Conservation (phyloP, 139 green algal species). For the Haematococcus lacustris region DNA sequence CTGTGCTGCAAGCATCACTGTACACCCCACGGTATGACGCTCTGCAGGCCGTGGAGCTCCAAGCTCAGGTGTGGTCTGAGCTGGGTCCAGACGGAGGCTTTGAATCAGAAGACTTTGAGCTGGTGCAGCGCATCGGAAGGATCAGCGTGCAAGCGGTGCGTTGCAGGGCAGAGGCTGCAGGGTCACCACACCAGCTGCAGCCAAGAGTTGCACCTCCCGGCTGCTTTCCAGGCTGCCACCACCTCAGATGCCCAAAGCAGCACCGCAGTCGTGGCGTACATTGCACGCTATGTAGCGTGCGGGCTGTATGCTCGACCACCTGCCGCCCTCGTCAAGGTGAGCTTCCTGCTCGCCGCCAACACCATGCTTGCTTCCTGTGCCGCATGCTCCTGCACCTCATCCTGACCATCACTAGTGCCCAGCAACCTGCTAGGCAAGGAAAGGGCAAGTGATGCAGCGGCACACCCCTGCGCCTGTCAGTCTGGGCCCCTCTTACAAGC, state of each 20-base stretch:
- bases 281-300: constrained; percentile 42
- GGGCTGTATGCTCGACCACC: constrained; percentile 54
- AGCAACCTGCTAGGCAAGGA: no score
- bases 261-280: constrained; percentile 64
- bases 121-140: constrained; percentile 53
- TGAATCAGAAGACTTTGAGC: constrained; percentile 53
- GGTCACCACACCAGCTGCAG: not conserved
- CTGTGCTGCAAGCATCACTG: not conserved
- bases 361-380: not conserved
- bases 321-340: constrained; percentile 38
- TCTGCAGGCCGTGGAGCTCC: constrained; percentile 12
- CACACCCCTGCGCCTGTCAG: not conserved
- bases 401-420: no score
- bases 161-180: not conserved
- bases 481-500: not conserved
- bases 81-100: constrained; percentile 55
- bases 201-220: not conserved
- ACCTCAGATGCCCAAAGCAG: not conserved
- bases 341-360: not conserved
- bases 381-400: not conserved
- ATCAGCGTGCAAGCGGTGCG: constrained; percentile 49
- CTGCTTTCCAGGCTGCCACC: not conserved
- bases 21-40: not conserved
- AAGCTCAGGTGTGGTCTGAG: constrained; percentile 26
- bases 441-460: no score